Percentiles rank a stretch among this genome's conserved stretches.
These are phyloP conservation scores for Westerdykella ornata DNA, from an alignment of 2,329 filamentous ascomycete species.

Conservation along the genomic window DNA sequence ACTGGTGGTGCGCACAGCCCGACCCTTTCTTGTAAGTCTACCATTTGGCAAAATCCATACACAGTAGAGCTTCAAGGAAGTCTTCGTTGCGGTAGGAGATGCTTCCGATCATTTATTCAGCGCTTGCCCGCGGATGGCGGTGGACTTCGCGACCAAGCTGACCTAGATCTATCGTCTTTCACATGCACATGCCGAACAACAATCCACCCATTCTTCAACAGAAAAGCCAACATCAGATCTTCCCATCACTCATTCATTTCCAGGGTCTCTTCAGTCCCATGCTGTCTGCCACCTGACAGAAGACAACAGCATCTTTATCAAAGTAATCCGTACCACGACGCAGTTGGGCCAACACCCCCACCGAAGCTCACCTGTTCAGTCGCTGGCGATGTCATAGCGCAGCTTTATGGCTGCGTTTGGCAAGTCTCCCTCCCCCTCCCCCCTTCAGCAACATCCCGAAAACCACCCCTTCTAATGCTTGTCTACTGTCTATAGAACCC, in stretches of 20 bases:
- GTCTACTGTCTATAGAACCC: conserved; percentile 35
- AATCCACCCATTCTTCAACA: conserved; percentile 11
- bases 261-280: neutral
- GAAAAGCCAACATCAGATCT: conserved; percentile 1
- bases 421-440: conserved; percentile 15
- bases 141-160: too few relatives aligned
- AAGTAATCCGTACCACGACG: too few relatives aligned
- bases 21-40: too few relatives aligned
- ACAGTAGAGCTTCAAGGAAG: too few relatives aligned
- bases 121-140: too few relatives aligned
- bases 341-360: too few relatives aligned
- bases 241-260: neutral
- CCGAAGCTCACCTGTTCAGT: conserved; percentile 18
- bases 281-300: conserved; percentile 5
- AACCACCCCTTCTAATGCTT: conserved; percentile 16
- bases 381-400: conserved; percentile 31
- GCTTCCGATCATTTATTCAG: too few relatives aligned
- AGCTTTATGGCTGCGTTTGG: conserved; percentile 41
- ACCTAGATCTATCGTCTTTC: conserved; percentile 18
- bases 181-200: conserved; percentile 27
- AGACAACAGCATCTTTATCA: too few relatives aligned
- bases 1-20: too few relatives aligned
- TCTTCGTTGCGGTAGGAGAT: too few relatives aligned
- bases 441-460: conserved; percentile 6
- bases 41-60: too few relatives aligned